Conservation (phyloP, 139 green algal species). For the Chlamydomonas sp. region DNA sequence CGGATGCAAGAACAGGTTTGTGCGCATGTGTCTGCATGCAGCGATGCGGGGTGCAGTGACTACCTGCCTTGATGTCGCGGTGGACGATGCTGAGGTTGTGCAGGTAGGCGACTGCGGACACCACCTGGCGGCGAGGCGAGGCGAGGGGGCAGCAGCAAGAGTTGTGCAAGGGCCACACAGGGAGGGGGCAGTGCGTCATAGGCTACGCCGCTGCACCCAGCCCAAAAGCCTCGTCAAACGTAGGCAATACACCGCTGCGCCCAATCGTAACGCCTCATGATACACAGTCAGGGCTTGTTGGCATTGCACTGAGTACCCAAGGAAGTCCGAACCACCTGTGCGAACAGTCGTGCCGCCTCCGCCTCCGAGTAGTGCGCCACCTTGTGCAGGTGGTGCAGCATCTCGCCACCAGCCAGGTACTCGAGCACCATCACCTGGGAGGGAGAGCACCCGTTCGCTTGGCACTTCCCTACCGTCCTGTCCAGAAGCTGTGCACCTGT, state of each 20-base stretch:
- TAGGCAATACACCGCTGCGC: neutral
- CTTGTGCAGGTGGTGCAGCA: slow-evolving; percentile 59
- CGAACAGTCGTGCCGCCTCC: slow-evolving; percentile 50
- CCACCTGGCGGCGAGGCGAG: slow-evolving; percentile 29
- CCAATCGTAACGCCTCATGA: neutral
- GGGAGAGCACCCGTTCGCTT: neutral
- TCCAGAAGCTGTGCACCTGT: neutral
- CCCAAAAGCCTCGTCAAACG: no score
- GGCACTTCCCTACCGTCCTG: neutral
- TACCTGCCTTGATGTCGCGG: slow-evolving; percentile 46
- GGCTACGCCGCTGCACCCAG: no score
- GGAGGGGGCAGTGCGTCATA: no score
- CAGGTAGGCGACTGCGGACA: slow-evolving; percentile 54
- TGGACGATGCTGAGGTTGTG: slow-evolving; percentile 66
- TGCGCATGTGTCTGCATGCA: no score
- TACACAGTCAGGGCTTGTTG: neutral
- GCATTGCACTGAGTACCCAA: neutral
- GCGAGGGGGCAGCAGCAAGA: neutral
- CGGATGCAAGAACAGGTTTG: neutral
- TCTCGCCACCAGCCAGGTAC: slow-evolving; percentile 50
- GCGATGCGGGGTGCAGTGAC: no score
- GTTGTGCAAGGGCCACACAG: neutral
- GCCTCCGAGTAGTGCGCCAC: slow-evolving; percentile 56
- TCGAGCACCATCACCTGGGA: slow-evolving; percentile 61
- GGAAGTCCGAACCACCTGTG: slow-evolving; percentile 26